phyloP scores from a whole-genome alignment of 768 basidiomycete species.

The Phlebiopsis gigantea region DNA sequence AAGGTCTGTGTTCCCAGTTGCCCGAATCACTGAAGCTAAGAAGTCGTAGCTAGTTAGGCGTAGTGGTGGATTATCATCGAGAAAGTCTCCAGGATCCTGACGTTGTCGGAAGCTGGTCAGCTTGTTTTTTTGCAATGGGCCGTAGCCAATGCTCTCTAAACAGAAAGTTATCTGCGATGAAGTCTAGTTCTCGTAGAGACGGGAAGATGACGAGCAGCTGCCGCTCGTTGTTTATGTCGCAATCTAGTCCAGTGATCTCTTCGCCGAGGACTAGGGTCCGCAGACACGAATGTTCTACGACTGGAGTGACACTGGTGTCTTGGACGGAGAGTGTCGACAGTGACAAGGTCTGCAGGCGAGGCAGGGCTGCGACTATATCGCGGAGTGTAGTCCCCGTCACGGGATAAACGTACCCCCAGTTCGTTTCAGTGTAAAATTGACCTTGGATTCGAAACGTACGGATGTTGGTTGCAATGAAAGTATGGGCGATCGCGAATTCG shows the following conservation, averaged over 20 bases:
- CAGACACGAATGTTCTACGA: too few species aligned
- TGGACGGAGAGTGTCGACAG: too few species aligned
- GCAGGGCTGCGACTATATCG: too few species aligned
- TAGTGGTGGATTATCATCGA: too few species aligned
- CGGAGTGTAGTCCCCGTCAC: too few species aligned
- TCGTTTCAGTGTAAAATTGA: too few species aligned
- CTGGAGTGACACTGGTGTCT: too few species aligned
- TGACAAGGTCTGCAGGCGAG: too few species aligned
- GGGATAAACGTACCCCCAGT: too few species aligned
- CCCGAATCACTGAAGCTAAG: not conserved
- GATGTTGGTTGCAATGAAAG: not conserved
- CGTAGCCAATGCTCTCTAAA: not conserved
- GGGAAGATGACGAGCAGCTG: not conserved
- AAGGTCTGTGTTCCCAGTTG: not conserved
- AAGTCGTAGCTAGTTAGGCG: not conserved
- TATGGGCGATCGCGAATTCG: not conserved
- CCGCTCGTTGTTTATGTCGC: too few species aligned
- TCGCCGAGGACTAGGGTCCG: too few species aligned
- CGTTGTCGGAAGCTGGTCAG: not conserved
- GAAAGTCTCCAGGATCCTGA: not conserved
- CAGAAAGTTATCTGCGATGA: not conserved
- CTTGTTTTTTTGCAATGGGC: not conserved
- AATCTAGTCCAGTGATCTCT: too few species aligned
- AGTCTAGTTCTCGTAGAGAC: not conserved
- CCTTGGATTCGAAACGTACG: not conserved